Base-by-base conservation (phyloP, 2,329 filamentous ascomycete species). In the Cladosporium sp. region DNA sequence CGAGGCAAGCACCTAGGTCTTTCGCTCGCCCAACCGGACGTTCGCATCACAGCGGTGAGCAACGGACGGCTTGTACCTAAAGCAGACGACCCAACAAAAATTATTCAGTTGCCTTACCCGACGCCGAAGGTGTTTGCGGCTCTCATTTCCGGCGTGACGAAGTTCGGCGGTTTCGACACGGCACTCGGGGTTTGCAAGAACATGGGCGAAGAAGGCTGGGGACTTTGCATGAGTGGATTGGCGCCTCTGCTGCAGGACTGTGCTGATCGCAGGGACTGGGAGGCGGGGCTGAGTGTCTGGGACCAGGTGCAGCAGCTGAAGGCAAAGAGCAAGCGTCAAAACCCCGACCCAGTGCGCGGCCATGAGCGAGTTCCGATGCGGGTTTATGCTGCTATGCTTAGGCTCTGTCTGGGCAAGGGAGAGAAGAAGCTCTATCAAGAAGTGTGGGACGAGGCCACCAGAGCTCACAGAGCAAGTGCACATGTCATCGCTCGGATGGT, bases 181-280 rank as follows among this genome's bases (percentile, higher is more conserved):
- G 77, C 80, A 13, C 68, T 82, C 10, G 71, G 77, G 1, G 74
- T 81, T 16, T 81, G 79, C 67, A 74, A 75, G 58, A 74, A 77
- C 36, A 79, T 82, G 76, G 76, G 78, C 18, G 66, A 71, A 7
- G 77, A 82, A 57, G 80, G 81, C 48, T 83, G 81, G 81, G 80
- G 80, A 11, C 70, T 83, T 10, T 77, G 79, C 62, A 73, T 79
- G 46, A 68, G 69, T 14, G 77, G 77, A 3, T 72, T 83, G 5
- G 75, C 71, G 0, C 72, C 75, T 16, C 71, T 83, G 36, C 71
- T 83, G 46, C 70, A 72, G 11, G 77, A 81, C 63, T 82, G 80
- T 67, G 74, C 79, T 7, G 70, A 74, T 5, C 72, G 76, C 11
- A 63, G 70, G 13, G 79, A 83, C 63, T 78, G 76, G 76, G 66